Evolutionary conservation across 2,329 filamentous ascomycete species (phyloP), one percentile per base, ranked within the genome.

Genomic region (Massarina eburnea): DNA sequence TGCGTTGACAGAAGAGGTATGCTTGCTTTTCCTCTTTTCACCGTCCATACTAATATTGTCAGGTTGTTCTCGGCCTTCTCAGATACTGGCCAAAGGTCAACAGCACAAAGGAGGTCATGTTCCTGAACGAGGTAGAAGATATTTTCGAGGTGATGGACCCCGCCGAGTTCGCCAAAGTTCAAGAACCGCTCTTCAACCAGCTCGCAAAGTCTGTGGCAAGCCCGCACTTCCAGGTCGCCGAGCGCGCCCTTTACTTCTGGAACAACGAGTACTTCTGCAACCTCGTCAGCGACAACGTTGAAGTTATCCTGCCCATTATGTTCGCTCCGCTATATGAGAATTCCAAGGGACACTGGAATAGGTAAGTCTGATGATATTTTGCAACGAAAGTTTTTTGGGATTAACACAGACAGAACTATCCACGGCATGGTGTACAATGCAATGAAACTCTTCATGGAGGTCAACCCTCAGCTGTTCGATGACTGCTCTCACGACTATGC

Each of bases 241-340:
- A 99, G 75, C 85, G 94, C 56, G 94, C 94, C 4, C 80, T 99
- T 21, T 99, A 99, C 75, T 99, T 99, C 77, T 99, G 94, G 94
- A 99, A 99, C 79, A 99, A 99, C 67, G 94, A 99, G 71, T 99
- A 99, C 71, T 99, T 99, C 75, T 99, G 94, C 79, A 99, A 97
- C 67, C 80, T 99, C 48, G 94, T 99, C 58, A 96, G 91, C 76
- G 94, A 99, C 74, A 99, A 99, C 63, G 94, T 99, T 44, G 92
- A 97, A 65, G 92, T 96, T 37, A 99, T 99, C 61, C 79, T 99
- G 35, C 94, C 94, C 3, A 99, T 99, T 68, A 99, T 99, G 94
- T 99, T 99, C 74, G 91, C 92, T 20, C 92, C 94, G 2, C 80
- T 99, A 22, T 99, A 96, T 62, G 94, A 99, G 72, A 99, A 99